These are phyloP conservation scores for Pseudogymnoascus sp. DNA, from an alignment of 2,329 filamentous ascomycete species.

Conservation along the genomic window DNA sequence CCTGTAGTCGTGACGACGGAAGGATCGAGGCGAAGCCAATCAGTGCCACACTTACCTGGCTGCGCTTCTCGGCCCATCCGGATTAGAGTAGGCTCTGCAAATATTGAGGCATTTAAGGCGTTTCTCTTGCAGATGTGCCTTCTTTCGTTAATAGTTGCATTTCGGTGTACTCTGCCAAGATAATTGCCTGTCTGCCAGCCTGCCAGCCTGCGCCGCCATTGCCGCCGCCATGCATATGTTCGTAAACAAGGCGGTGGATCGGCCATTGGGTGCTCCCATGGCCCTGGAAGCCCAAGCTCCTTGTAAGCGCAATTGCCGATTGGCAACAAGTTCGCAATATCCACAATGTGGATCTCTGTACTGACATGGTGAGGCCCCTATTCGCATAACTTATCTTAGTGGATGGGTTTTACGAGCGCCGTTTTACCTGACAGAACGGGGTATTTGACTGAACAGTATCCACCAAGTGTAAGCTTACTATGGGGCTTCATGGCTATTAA, in stretches of 20 bases:
- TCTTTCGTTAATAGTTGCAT: neutral
- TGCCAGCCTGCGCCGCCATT: neutral
- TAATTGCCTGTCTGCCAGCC: neutral
- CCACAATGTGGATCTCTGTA: neutral
- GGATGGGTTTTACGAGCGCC: neutral
- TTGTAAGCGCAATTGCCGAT: neutral
- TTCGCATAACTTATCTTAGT: neutral
- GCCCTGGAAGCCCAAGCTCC: neutral
- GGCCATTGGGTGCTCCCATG: neutral
- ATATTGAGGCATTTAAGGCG: neutral
- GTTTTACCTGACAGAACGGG: neutral
- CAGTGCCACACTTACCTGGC: neutral
- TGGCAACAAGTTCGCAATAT: neutral
- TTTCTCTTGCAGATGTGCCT: neutral
- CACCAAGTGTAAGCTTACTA: slow-evolving; percentile 1
- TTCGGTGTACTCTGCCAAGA: neutral
- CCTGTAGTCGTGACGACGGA: neutral
- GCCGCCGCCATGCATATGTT: neutral
- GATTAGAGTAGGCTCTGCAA: neutral
- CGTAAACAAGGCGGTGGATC: neutral
- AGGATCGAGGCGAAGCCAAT: neutral
- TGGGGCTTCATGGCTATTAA: neutral
- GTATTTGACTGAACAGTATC: neutral
- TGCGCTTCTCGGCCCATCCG: neutral
- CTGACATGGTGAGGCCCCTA: neutral